Conservation (phyloP, 345 rosid species). For the Crucihimalaya himalaica region DNA sequence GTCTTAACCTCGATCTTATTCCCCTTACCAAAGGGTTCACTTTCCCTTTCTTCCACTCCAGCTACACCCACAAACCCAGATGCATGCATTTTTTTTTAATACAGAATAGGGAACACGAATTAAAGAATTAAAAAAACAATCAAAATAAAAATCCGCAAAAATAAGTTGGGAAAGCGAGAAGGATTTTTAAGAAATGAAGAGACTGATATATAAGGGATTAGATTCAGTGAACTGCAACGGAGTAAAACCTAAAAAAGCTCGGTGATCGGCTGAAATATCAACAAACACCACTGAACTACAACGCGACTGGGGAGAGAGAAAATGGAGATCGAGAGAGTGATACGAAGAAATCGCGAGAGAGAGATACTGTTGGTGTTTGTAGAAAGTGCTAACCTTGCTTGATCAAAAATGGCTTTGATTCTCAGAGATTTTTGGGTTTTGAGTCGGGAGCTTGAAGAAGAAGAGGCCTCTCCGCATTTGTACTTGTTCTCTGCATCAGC, state of each 20-base stretch:
- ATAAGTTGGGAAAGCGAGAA: background rate
- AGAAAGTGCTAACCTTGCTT: conserved; percentile 31
- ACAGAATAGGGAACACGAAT: background rate
- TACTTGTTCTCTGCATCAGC: conserved; percentile 25
- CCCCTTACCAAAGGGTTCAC: conserved; percentile 64
- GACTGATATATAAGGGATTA: background rate
- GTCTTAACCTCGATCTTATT: conserved; percentile 42
- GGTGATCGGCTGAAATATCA: conserved; percentile 7
- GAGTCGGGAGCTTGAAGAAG: conserved; percentile 18
- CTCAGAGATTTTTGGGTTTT: conserved; percentile 12
- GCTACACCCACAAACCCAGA: conserved; percentile 46
- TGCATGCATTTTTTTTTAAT: conserved; percentile 19
- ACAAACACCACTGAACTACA: background rate
- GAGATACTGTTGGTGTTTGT: background rate
- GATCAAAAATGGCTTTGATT: conserved; percentile 13
- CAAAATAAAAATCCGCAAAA: background rate
- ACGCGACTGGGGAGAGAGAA: background rate
- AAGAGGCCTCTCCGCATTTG: conserved; percentile 17
- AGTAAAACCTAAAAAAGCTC: background rate
- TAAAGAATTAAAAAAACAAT: background rate
- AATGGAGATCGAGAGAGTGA: background rate
- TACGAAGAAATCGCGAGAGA: background rate
- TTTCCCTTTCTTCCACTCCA: conserved; percentile 83
- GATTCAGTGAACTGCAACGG: background rate
- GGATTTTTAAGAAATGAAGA: background rate